phyloP scores from a whole-genome alignment of 2,329 filamentous ascomycete genomes.

The Ilyonectria mors-panacis region DNA sequence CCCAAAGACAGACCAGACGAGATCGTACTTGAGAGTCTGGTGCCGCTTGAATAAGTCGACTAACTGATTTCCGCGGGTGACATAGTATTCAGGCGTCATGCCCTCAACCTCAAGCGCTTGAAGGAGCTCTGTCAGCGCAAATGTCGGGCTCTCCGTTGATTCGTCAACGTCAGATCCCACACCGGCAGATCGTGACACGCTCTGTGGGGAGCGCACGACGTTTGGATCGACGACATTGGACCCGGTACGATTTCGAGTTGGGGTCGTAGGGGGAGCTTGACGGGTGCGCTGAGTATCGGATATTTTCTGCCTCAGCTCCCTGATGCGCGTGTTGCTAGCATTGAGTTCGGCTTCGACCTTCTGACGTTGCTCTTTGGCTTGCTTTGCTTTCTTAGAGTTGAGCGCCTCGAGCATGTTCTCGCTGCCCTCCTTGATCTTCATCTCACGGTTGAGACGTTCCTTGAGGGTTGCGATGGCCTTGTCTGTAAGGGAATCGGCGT shows the following conservation, averaged over 20 bases:
- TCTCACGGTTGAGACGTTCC: slow-evolving; percentile 92
- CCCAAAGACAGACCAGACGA: slow-evolving; percentile 96
- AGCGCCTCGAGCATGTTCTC: slow-evolving; percentile 98
- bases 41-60: slow-evolving; percentile 98
- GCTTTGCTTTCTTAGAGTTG: slow-evolving; percentile 95
- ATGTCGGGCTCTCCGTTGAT: slow-evolving; percentile 88
- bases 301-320: slow-evolving; percentile 72
- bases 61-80: slow-evolving; percentile 89
- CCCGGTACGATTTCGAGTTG: slow-evolving; percentile 65
- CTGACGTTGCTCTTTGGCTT: slow-evolving; percentile 87
- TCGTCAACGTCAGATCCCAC: slow-evolving; percentile 77
- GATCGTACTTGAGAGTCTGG: slow-evolving; percentile 94
- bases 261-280: slow-evolving; percentile 63
- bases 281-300: slow-evolving; percentile 70
- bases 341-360: slow-evolving; percentile 90
- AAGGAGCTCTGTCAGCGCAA: slow-evolving; percentile 89
- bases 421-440: slow-evolving; percentile 97
- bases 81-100: slow-evolving; percentile 94
- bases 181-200: slow-evolving; percentile 67
- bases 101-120: slow-evolving; percentile 91
- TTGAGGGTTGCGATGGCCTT: slow-evolving; percentile 82
- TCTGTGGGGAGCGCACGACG: slow-evolving; percentile 70
- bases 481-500: slow-evolving; percentile 71
- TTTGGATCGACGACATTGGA: slow-evolving; percentile 62
- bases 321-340: slow-evolving; percentile 83